Base-by-base conservation (phyloP, 2,329 filamentous ascomycete species). In the Hypoxylon sp. region DNA sequence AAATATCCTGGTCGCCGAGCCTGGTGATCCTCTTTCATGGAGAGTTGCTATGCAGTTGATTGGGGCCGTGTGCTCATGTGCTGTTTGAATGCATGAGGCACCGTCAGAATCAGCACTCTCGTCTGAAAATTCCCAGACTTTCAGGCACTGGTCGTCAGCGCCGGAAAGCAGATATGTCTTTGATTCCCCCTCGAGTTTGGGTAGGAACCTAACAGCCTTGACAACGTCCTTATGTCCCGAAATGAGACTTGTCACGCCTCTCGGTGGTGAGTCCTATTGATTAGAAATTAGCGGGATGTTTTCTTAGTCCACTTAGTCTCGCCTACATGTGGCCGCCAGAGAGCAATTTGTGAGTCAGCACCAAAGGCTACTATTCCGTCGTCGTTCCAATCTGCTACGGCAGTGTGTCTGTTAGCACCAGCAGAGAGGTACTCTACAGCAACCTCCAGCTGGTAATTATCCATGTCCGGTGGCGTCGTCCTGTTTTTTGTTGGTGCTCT, bases 401-500 rank as follows among this genome's bases (percentile, higher is more conserved):
- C 90, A 16, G 95, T 91, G 74, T 98, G 93, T 73, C 95, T 87
- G 79, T 98, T 99, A 48, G 93, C 95, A 65, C 96, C 96, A 68
- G 90, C 89, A 48, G 93, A 90, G 71, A 96, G 78, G 71, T 89
- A 88, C 67, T 83, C 80, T 69, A 81, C 75, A 27, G 78, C 78
- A 27, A 83, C 71, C 16, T n/a, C n/a, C n/a, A n/a, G n/a, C n/a
- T 51, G 69, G 37, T 63, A 65, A 53, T 65, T 64, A 30, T 66
- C 56, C 74, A 75, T 75, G 32, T 68, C 48, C 25, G 32, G 47
- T 8, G 27, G 21, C 14, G 41, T 34, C 21, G 19, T 54, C 25
- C 25, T 27, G 25, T 55, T 25, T 64, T 59, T 61, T 39, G 46
- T 59, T 46, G 37, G 45, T 54, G 25, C 12, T 23, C 23, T 29